Conservation (phyloP, 129 eudicot genomes). For the Lonicera japonica region DNA sequence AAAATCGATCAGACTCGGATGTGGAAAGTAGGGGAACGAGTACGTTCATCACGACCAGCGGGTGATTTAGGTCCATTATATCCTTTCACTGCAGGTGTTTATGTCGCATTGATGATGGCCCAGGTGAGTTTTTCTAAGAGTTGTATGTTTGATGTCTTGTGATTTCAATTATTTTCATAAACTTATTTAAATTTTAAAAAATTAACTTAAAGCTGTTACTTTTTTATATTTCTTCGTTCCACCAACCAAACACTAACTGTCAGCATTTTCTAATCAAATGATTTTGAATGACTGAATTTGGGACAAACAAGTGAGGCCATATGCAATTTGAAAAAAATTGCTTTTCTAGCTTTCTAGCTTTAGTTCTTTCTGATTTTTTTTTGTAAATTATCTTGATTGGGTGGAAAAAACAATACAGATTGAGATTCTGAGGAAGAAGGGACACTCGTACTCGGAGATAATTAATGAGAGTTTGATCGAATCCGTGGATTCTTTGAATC, state of each 20-base stretch:
- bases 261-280: too few relatives aligned
- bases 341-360: too few relatives aligned
- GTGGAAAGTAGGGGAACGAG: slow-evolving; percentile 97
- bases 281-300: too few relatives aligned
- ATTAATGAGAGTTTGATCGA: slow-evolving; percentile 94
- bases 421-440: slow-evolving; percentile 93
- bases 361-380: background rate
- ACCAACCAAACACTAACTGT: too few relatives aligned
- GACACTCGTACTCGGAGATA: slow-evolving; percentile 95
- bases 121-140: slow-evolving; percentile 53
- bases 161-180: too few relatives aligned
- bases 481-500: slow-evolving; percentile 90
- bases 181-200: too few relatives aligned
- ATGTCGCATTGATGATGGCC: slow-evolving; percentile 99
- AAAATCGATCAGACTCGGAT: slow-evolving; percentile 92
- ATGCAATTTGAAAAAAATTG: background rate
- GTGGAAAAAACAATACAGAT: slow-evolving; percentile 37
- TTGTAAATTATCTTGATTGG: background rate
- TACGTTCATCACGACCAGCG: slow-evolving; percentile 68
- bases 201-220: too few relatives aligned
- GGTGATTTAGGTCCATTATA: slow-evolving; percentile 90
- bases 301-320: background rate
- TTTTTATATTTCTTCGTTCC: too few relatives aligned
- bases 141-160: too few relatives aligned
- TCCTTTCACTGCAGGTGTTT: slow-evolving; percentile 99